These are phyloP conservation scores for Aspergillus sp. DNA, from an alignment of 2,329 filamentous ascomycete species.

Conservation along the genomic window DNA sequence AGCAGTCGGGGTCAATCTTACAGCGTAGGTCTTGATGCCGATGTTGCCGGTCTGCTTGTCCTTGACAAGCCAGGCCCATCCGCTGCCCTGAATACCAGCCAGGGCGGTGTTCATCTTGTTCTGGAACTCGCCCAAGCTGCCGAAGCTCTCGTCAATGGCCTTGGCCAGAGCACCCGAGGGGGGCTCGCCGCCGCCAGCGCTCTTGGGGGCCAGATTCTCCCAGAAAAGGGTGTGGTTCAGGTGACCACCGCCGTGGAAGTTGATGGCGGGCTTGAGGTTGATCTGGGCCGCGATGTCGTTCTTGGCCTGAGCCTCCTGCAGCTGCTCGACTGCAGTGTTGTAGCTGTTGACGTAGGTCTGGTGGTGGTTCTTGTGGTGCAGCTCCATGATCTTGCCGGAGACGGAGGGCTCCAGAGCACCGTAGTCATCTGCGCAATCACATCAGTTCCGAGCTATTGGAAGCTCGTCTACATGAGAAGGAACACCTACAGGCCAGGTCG, in stretches of 20 bases:
- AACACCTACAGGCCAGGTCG: constrained; percentile 70
- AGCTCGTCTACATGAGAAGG: not conserved
- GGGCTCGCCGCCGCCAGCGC: constrained; percentile 61
- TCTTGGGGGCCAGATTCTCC: constrained; percentile 66
- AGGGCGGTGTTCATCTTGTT: constrained; percentile 64
- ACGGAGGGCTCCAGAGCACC: constrained; percentile 83
- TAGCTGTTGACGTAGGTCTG: constrained; percentile 89
- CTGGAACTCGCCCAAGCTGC: constrained; percentile 59
- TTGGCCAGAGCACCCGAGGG: constrained; percentile 57
- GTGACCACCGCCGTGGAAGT: constrained; percentile 65
- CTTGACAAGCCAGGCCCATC: constrained; percentile 65
- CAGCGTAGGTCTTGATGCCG: constrained; percentile 63
- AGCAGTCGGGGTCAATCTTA: constrained; percentile 28
- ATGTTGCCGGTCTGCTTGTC: constrained; percentile 60
- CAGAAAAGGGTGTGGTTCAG: constrained; percentile 66
- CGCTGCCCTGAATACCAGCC: constrained; percentile 64
- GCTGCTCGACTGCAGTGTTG: constrained; percentile 75
- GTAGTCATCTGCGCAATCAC: constrained; percentile 74
- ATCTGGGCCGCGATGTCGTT: constrained; percentile 58
- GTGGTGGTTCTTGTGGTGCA: constrained; percentile 93
- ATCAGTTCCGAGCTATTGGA: not conserved
- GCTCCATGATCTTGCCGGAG: constrained; percentile 92
- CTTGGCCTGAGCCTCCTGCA: constrained; percentile 57
- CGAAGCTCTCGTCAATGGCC: constrained; percentile 61
- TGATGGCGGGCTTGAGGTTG: constrained; percentile 60